Conservation (phyloP, 106 monocot genomes). For the Ottelia alismoides region DNA sequence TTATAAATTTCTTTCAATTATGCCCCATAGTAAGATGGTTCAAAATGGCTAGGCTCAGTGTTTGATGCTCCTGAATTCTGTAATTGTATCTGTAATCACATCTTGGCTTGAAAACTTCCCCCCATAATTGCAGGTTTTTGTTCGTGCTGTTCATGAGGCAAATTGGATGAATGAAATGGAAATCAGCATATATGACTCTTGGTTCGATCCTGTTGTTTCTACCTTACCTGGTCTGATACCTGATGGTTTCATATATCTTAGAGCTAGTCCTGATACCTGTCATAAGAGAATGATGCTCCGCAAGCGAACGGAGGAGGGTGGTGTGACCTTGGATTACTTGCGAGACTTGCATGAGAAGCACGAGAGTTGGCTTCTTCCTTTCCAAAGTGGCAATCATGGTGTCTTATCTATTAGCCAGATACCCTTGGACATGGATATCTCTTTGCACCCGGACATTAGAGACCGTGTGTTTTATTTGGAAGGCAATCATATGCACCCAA, state of each 20-base stretch:
- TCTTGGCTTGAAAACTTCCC: too few relatives aligned
- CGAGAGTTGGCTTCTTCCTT: conserved; percentile 94
- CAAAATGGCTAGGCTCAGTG: too few relatives aligned
- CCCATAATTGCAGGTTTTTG: conserved; percentile 63
- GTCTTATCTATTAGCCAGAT: conserved; percentile 70
- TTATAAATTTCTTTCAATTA: too few relatives aligned
- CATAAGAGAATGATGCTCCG: conserved; percentile 89
- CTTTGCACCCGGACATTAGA: conserved; percentile 83
- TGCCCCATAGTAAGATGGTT: too few relatives aligned
- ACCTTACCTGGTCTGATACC: conserved; percentile 81
- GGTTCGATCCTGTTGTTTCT: conserved; percentile 98
- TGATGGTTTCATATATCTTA: conserved; percentile 96
- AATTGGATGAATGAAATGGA: conserved; percentile 99
- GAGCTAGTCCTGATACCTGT: conserved; percentile 97
- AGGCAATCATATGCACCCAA: conserved; percentile 88
- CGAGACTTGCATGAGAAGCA: conserved; percentile 92
- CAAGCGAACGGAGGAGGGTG: conserved; percentile 79
- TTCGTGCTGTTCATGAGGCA: conserved; percentile 95
- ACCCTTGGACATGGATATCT: conserved; percentile 45
- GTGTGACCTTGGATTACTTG: conserved; percentile 73
- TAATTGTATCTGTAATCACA: too few relatives aligned
- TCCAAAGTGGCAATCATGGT: conserved; percentile 59
- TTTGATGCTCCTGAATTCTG: too few relatives aligned
- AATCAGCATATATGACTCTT: conserved; percentile 97
- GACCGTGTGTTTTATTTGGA: conserved; percentile 90